A percentile compares a stretch with the other conserved stretches of the same genome.
These are phyloP conservation scores for Penicillium sp. DNA, from an alignment of 2,329 filamentous ascomycete genomes.

Conservation along the genomic window DNA sequence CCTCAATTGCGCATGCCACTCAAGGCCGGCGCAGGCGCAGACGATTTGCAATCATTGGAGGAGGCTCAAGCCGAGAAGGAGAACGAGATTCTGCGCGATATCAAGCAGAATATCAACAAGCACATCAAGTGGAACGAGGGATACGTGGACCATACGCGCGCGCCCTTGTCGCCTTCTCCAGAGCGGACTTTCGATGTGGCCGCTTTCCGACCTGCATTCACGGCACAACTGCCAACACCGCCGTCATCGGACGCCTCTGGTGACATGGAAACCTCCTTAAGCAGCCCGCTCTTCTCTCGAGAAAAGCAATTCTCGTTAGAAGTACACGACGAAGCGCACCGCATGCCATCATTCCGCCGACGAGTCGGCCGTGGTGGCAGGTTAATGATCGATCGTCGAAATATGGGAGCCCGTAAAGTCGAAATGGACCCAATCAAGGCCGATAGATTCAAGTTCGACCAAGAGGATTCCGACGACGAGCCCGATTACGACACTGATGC, in stretches of 20 bases:
- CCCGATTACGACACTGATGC: conserved; percentile 76
- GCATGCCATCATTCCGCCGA: conserved; percentile 72
- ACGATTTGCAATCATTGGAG: conserved; percentile 74
- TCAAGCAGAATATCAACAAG: conserved; percentile 83
- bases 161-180: conserved; percentile 77
- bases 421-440: conserved; percentile 51
- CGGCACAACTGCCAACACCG: conserved; percentile 63
- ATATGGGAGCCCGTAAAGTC: conserved; percentile 59
- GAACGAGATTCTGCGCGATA: conserved; percentile 75
- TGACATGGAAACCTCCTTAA: conserved; percentile 41
- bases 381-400: conserved; percentile 83
- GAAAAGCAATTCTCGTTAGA: conserved; percentile 46
- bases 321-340: conserved; percentile 45
- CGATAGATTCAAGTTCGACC: conserved; percentile 85
- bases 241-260: conserved; percentile 53
- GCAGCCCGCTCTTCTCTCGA: conserved; percentile 33
- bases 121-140: conserved; percentile 90
- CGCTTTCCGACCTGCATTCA: conserved; percentile 68
- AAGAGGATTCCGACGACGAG: conserved; percentile 78
- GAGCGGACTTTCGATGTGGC: conserved; percentile 60
- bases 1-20: conserved; percentile 70
- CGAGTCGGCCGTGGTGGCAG: conserved; percentile 83
- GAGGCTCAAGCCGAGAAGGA: conserved; percentile 81
- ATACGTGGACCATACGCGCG: conserved; percentile 83
- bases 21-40: conserved; percentile 72